Evolutionary conservation across 768 basidiomycete species (phyloP).

Genomic region (Amanita pseudoporphyria): DNA sequence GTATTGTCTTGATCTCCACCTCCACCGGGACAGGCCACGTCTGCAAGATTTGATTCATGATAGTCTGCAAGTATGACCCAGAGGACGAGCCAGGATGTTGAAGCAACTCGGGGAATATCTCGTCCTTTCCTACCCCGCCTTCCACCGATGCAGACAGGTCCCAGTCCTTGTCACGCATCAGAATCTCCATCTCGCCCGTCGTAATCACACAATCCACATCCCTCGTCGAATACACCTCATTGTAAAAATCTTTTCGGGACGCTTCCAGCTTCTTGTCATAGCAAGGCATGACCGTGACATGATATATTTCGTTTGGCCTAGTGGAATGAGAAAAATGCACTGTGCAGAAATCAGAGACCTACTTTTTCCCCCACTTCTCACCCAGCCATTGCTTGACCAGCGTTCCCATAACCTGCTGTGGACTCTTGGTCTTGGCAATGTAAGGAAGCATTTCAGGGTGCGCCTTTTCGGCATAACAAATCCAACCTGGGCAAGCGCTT

Average conservation of each 20-base stretch:
- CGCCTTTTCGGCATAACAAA: constrained; percentile 98
- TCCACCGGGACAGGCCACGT: constrained; percentile 35
- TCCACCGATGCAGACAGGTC: constrained; percentile 54
- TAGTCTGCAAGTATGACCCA: constrained; percentile 82
- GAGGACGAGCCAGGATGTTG: constrained; percentile 80
- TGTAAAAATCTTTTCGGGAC: constrained; percentile 88
- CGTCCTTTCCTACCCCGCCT: constrained; percentile 29
- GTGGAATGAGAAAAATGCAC: constrained; percentile 1
- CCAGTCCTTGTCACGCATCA: constrained; percentile 78
- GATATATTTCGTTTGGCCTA: constrained; percentile 86
- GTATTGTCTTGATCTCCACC: constrained; percentile 47
- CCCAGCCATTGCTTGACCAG: constrained; percentile 88
- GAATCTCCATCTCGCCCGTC: constrained; percentile 83
- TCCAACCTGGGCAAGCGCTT: constrained; percentile 97
- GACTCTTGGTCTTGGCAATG: constrained; percentile 81
- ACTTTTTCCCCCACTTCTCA: constrained; percentile 56
- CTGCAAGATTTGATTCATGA: constrained; percentile 47
- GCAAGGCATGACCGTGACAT: constrained; percentile 97
- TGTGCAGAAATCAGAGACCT: constrained; percentile 21
- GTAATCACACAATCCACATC: constrained; percentile 98
- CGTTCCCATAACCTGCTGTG: constrained; percentile 91
- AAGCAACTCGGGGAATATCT: constrained; percentile 60
- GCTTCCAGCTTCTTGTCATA: constrained; percentile 99
- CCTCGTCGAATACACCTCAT: constrained; percentile 68
- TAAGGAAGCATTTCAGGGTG: constrained; percentile 91